Percentiles rank a stretch among this genome's conserved stretches.
Evolutionary conservation across 805 yeast species (phyloP).

Genomic region (Naumovozyma castellii): DNA sequence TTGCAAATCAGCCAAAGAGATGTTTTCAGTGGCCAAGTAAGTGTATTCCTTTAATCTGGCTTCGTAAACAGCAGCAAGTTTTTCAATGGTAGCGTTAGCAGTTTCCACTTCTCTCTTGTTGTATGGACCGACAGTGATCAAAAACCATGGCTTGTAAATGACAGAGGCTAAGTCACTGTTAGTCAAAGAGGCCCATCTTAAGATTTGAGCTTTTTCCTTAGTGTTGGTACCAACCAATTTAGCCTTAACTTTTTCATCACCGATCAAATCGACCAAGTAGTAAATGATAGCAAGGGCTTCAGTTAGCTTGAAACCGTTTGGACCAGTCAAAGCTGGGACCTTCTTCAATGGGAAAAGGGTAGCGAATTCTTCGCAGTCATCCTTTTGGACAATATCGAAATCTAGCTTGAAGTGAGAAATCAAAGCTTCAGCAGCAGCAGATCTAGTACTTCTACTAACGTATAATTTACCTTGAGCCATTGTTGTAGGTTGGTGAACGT

Average conservation of each 20-base stretch:
- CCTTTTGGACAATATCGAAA: conserved; percentile 38
- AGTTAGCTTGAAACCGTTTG: conserved; percentile 62
- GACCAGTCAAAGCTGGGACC: conserved; percentile 63
- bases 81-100: conserved; percentile 32
- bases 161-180: conserved; percentile 42
- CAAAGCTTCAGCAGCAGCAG: conserved; percentile 34
- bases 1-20: conserved; percentile 33
- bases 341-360: conserved; percentile 53
- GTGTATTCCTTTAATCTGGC: conserved; percentile 52
- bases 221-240: conserved; percentile 54
- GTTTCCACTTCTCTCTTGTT: conserved; percentile 64
- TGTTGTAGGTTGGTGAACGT: conserved; percentile 6
- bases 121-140: conserved; percentile 63
- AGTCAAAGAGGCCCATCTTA: conserved; percentile 69
- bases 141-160: conserved; percentile 42
- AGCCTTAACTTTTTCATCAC: conserved; percentile 30
- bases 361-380: conserved; percentile 29
- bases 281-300: conserved; percentile 47
- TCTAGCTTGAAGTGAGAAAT: conserved; percentile 54
- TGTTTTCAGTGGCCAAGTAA: conserved; percentile 63
- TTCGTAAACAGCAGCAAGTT: conserved; percentile 40
- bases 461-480: conserved; percentile 69
- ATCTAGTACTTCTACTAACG: conserved; percentile 27
- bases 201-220: conserved; percentile 48
- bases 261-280: conserved; percentile 15